Percentiles rank a stretch among this genome's conserved stretches.
phyloP scores from a whole-genome alignment of 108 stramenopile species.

The Cyclotella distinguenda region DNA sequence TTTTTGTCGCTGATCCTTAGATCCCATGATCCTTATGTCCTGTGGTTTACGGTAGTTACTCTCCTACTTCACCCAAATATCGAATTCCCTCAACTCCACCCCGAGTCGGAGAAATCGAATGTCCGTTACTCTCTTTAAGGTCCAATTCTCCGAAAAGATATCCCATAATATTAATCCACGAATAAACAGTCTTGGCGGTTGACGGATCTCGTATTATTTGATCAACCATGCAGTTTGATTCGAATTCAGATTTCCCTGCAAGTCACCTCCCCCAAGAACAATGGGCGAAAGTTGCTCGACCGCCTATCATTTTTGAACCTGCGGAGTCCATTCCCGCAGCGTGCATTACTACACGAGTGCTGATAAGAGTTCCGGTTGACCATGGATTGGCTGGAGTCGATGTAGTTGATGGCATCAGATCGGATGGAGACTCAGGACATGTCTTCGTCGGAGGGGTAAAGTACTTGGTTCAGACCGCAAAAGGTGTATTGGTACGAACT shows the following conservation, averaged over 20 bases:
- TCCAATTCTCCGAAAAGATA: too few relatives aligned
- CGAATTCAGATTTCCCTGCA: slow-evolving; percentile 71
- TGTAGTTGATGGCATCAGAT: background rate
- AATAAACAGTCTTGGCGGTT: too few relatives aligned
- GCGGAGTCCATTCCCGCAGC: slow-evolving; percentile 68
- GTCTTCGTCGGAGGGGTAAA: background rate
- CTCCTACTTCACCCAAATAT: too few relatives aligned
- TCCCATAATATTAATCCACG: too few relatives aligned
- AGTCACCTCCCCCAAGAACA: slow-evolving; percentile 24
- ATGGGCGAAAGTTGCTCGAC: slow-evolving; percentile 38
- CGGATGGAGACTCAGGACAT: background rate
- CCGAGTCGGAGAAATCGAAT: too few relatives aligned
- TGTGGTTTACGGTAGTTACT: too few relatives aligned
- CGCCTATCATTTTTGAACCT: slow-evolving; percentile 54
- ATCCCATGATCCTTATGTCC: too few relatives aligned
- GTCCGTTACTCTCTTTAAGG: too few relatives aligned
- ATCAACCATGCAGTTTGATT: slow-evolving; percentile 88
- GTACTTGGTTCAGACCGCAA: slow-evolving; percentile 58
- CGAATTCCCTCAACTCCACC: too few relatives aligned
- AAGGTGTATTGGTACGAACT: slow-evolving; percentile 68
- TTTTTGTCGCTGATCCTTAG: too few relatives aligned
- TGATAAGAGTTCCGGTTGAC: slow-evolving; percentile 49
- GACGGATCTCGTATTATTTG: too few relatives aligned
- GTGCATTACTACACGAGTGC: slow-evolving; percentile 70
- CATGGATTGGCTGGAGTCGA: slow-evolving; percentile 6